Evolutionary conservation across 805 yeast genomes (phyloP), one percentile per base, ranked within the genome.

Genomic region (Candida golubevii): DNA sequence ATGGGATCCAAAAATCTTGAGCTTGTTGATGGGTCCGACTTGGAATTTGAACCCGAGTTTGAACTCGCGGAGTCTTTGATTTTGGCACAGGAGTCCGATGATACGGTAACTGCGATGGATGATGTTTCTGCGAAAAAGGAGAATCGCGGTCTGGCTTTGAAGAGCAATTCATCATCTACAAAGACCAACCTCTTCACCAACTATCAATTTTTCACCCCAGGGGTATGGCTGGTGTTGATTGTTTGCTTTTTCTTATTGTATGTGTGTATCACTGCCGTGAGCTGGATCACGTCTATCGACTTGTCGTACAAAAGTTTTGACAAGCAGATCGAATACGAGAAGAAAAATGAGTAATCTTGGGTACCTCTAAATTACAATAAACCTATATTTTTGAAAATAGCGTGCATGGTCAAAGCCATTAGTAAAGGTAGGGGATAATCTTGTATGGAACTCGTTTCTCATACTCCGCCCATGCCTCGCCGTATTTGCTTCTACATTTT

Each of bases 391-490:
- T 33, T 10, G 4, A 8, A 8, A n/a, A 33, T 33, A 12, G 26
- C 10, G n/a, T 4, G 8, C 12, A 10, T 4, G 8, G 9, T 8
- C 32, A 32, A 32, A 13, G 8, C 13, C 8, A 36, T 36, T 34
- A 90, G 63, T 89, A 91, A 7, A 93, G 66, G 57, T 82, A 89
- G 5, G 99, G 99, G 50, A 93, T 76, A 49, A 93, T 89, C 62
- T 88, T 85, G 64, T 84, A 91, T 12, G 96, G 97, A 29, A 93
- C 99, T 51, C 65, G 59, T 46, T 63, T 71, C 66, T 86, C 87
- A 64, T 93, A 93, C 64, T 84, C 82, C 42, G 71, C 77, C 99
- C 99, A 93, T 35, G 82, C 76, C 50, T 83, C 74, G 12, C 95
- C 95, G 58, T 93, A 93, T 70, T 93, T 93, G 29, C 66, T 79